These are phyloP conservation scores for Sisymbrium altissimum DNA, from an alignment of 345 rosid genomes.

Conservation along the genomic window DNA sequence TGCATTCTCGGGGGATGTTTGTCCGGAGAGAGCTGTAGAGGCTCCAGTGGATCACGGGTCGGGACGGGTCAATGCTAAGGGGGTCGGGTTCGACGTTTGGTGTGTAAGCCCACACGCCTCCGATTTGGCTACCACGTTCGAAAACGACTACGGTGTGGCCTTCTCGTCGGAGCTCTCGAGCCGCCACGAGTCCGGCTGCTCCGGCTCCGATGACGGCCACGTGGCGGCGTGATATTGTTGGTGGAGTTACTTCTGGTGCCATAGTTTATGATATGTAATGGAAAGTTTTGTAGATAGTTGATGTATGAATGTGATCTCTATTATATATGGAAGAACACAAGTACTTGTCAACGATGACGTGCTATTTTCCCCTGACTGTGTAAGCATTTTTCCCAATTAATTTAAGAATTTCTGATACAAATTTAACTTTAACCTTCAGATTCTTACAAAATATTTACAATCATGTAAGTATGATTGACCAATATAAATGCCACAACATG, in stretches of 20 bases:
- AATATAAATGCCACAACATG: no score
- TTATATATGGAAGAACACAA: background rate
- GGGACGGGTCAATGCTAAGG: constrained; percentile 50
- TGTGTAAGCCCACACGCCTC: constrained; percentile 71
- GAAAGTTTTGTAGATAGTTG: background rate
- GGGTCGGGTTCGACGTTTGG: constrained; percentile 53
- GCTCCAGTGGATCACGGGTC: constrained; percentile 56
- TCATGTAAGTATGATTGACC: no score
- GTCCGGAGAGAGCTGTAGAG: constrained; percentile 75
- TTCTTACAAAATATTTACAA: no score
- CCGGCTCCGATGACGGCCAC: constrained; percentile 88
- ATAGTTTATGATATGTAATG: background rate
- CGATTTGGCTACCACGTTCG: constrained; percentile 49
- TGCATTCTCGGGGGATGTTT: constrained; percentile 67
- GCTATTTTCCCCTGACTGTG: background rate
- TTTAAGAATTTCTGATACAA: no score
- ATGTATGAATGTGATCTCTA: no score
- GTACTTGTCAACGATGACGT: background rate
- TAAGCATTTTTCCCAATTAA: background rate
- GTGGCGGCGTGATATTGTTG: constrained; percentile 33
- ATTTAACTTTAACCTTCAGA: no score
- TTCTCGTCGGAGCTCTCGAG: constrained; percentile 63
- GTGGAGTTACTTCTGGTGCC: background rate
- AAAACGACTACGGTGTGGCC: constrained; percentile 68
- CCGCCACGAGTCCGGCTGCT: constrained; percentile 67